Evolutionary conservation across 108 stramenopile species (phyloP).

Genomic region (Pseudonitzschia multiseries): DNA sequence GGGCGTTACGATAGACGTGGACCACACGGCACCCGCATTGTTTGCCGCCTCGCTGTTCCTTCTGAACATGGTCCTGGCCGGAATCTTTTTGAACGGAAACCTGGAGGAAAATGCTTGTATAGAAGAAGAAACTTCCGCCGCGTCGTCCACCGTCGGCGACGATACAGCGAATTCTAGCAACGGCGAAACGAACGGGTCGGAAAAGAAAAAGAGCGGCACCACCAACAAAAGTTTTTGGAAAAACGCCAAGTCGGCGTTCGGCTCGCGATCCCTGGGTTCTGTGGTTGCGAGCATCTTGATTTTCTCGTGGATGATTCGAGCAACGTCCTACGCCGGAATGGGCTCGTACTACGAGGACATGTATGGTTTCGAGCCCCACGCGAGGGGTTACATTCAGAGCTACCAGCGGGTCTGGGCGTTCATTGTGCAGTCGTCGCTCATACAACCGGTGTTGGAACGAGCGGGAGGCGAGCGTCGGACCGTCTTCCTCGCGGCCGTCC

Average conservation of each 20-base stretch:
- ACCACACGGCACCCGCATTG: constrained; percentile 53
- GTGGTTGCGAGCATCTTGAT: constrained; percentile 55
- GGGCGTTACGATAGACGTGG: constrained; percentile 32
- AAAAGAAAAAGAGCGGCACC: constrained; percentile 5
- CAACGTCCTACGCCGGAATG: constrained; percentile 69
- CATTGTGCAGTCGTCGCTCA: constrained; percentile 55
- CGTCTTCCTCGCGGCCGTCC: constrained; percentile 37
- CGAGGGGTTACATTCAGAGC: constrained; percentile 68
- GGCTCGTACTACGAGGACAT: constrained; percentile 79
- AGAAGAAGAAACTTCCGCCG: background rate
- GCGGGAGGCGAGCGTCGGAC: constrained; percentile 58
- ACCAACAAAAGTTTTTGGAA: constrained; percentile 27
- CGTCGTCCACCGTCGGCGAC: background rate
- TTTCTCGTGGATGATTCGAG: constrained; percentile 53
- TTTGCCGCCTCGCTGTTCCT: constrained; percentile 59
- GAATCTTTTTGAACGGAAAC: constrained; percentile 43
- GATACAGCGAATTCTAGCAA: background rate
- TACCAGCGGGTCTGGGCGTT: constrained; percentile 61
- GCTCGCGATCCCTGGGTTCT: constrained; percentile 46
- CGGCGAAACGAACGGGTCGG: background rate
- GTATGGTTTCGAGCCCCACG: constrained; percentile 69
- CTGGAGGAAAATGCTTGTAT: constrained; percentile 11
- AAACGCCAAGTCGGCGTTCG: constrained; percentile 59
- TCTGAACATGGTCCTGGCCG: constrained; percentile 54
- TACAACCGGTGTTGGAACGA: constrained; percentile 40